Conservation (phyloP, 208 protist species). For the Acanthamoeba culbertsoni region DNA sequence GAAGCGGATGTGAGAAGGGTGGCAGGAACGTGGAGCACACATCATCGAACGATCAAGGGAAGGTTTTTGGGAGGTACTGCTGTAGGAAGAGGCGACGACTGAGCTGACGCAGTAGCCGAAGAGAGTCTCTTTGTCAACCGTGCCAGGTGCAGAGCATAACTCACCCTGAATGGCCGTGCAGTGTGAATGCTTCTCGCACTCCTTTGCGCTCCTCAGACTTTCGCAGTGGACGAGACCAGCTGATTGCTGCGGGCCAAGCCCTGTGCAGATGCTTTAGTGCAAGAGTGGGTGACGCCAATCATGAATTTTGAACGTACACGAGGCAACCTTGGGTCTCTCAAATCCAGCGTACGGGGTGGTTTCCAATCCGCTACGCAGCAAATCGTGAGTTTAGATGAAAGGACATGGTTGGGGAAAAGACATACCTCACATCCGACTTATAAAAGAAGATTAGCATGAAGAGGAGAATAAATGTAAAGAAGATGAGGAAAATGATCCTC, state of each 20-base stretch:
- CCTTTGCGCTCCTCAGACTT: neutral
- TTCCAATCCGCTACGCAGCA: neutral
- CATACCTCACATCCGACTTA: neutral
- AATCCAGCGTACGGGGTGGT: neutral
- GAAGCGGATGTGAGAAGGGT: neutral
- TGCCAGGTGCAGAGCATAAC: neutral
- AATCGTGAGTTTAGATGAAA: too few species aligned
- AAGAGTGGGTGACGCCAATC: too few species aligned
- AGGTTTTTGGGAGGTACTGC: neutral
- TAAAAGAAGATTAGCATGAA: slow-evolving; percentile 39
- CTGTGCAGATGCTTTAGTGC: too few species aligned
- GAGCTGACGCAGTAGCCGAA: slow-evolving; percentile 6
- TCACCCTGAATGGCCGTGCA: neutral
- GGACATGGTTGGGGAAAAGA: neutral
- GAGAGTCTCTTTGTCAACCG: neutral
- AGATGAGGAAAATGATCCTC: slow-evolving; percentile 19
- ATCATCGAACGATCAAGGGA: too few species aligned
- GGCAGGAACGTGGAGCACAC: neutral
- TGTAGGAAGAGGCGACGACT: neutral
- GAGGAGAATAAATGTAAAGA: neutral
- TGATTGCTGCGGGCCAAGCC: too few species aligned
- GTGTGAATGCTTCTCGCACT: neutral
- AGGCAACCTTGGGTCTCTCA: too few species aligned
- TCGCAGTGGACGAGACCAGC: neutral
- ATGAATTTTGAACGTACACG: too few species aligned